Percentiles rank a stretch among this genome's conserved stretches.
phyloP scores from a whole-genome alignment of 2,329 filamentous ascomycete genomes.

The Scortechinia acanthostroma region DNA sequence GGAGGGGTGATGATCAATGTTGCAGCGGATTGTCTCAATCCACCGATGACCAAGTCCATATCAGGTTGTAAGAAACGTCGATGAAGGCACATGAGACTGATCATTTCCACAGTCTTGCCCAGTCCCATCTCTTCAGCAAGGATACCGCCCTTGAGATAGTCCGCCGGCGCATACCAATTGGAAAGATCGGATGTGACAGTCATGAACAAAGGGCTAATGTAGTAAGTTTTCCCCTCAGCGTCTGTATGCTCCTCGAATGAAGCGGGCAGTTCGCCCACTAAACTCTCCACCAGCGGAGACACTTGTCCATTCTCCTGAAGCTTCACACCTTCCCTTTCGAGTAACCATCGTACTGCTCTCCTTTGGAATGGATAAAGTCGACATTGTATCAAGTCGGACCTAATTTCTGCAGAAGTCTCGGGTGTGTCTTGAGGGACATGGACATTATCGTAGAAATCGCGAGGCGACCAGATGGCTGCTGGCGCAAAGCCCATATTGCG shows the following conservation, averaged over 20 bases:
- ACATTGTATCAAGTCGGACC: constrained; percentile 9
- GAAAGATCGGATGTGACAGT: constrained; percentile 40
- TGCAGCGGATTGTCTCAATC: constrained; percentile 39
- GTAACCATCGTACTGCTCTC: constrained; percentile 13
- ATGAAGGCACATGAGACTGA: constrained; percentile 64
- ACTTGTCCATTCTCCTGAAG: constrained; percentile 3
- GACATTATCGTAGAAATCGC: constrained; percentile 11
- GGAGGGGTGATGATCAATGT: constrained; percentile 56
- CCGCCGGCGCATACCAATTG: constrained; percentile 31
- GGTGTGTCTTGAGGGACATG: constrained; percentile 8
- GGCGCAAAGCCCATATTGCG: no score
- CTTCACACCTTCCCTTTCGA: constrained; percentile 11
- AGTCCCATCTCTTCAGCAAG: constrained; percentile 78
- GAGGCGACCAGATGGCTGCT: constrained; percentile 5
- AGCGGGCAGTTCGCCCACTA: constrained; percentile 4
- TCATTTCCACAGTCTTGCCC: constrained; percentile 73
- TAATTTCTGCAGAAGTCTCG: constrained; percentile 8
- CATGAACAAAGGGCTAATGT: constrained; percentile 57
- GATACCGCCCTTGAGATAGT: constrained; percentile 49
- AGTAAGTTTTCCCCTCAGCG: constrained; percentile 27
- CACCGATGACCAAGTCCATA: constrained; percentile 13
- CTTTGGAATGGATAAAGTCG: constrained; percentile 12
- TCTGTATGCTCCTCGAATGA: constrained; percentile 23
- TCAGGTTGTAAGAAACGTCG: constrained; percentile 21
- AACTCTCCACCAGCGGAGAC: neutral